Base-by-base conservation (phyloP, 2,329 filamentous ascomycete genomes). In the Drechslerella coelobrocha region DNA sequence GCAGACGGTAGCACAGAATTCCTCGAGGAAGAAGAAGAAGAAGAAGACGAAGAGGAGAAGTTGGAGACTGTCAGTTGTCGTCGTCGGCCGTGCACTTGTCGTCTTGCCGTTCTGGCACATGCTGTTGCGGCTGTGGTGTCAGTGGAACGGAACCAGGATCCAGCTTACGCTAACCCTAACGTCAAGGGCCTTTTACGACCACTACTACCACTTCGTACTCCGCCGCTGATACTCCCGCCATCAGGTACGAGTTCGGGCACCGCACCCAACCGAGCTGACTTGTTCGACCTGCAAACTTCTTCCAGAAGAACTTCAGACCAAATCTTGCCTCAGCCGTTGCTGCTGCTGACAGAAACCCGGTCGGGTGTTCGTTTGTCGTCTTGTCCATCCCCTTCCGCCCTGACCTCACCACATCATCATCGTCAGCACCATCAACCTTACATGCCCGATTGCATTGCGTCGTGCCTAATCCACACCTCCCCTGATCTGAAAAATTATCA, bases 391-490 rank as follows among this genome's bases (percentile, higher is more conserved):
- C 31, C 27, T 51, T 61, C 56, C 56, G 43, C 51, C 57, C 55
- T 51, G 23, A 48, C 60, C 24, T 65, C 61, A 65, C 31, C 61
- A 65, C 61, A 61, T 50, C 63, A 61, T 52, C 63, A 61, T n/a
- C 56, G 52, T 29, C 61, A 43, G 27, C 62, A 54, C 41, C 57
- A 48, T 51, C 39, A 50, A 69, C 65, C 39, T 69, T 69, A 69
- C 65, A 69, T 69, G 65, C 57, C 37, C 65, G 65, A 69, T 57
- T 69, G 65, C 65, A 61, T 69, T 69, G 57, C 65, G 62, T 61
- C 52, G 65, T 56, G 43, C 57, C 24, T 56, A 52, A 62, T 69
- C 65, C 65, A 62, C 65, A 62, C 65, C 56, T 37, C 27, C 60
- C 43, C 52, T 23, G 21, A 50, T 34, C 43, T 17, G 9, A 61